These are phyloP conservation scores for Pythium apleroticum DNA, from an alignment of 352 stramenopile species.

Conservation along the genomic window DNA sequence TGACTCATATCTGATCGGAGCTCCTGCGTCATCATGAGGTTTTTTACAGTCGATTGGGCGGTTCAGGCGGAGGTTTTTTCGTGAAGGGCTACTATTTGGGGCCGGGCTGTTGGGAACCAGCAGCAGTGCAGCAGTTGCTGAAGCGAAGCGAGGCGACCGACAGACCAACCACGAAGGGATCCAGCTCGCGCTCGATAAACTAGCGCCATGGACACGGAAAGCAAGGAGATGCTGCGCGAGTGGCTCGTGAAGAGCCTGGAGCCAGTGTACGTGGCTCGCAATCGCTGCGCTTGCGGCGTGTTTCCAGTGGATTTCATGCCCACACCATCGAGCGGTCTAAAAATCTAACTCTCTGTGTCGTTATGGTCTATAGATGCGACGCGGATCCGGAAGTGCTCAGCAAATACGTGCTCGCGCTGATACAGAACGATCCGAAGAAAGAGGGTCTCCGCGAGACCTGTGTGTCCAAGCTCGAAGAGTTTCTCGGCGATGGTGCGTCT, in stretches of 20 bases:
- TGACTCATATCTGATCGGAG: neutral
- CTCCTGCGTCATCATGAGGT: conserved; percentile 9
- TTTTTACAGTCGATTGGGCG: neutral
- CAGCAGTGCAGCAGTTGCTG: conserved; percentile 13
- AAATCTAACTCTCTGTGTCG: neutral
- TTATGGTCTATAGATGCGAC: conserved; percentile 55
- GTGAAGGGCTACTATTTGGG: conserved; percentile 17
- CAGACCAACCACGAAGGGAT: neutral
- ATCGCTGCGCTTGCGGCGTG: neutral
- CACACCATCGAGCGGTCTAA: conserved; percentile 4
- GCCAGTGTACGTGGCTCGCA: conserved; percentile 59
- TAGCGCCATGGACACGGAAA: conserved; percentile 65
- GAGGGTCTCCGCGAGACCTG: conserved; percentile 68
- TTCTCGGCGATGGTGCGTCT: conserved; percentile 71
- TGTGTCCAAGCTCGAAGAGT: conserved; percentile 79
- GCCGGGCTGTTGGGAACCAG: conserved; percentile 19
- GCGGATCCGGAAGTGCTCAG: conserved; percentile 84
- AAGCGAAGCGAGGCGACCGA: conserved; percentile 8
- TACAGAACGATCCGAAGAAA: conserved; percentile 82
- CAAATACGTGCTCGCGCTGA: conserved; percentile 85
- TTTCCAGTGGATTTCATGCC: neutral
- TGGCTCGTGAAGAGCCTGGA: conserved; percentile 86
- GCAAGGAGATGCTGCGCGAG: conserved; percentile 80
- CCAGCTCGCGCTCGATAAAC: neutral
- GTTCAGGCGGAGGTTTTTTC: conserved; percentile 6